Evolutionary conservation across 1,284 basidiomycete genomes (phyloP).

Genomic region (Entoloma clypeatum): DNA sequence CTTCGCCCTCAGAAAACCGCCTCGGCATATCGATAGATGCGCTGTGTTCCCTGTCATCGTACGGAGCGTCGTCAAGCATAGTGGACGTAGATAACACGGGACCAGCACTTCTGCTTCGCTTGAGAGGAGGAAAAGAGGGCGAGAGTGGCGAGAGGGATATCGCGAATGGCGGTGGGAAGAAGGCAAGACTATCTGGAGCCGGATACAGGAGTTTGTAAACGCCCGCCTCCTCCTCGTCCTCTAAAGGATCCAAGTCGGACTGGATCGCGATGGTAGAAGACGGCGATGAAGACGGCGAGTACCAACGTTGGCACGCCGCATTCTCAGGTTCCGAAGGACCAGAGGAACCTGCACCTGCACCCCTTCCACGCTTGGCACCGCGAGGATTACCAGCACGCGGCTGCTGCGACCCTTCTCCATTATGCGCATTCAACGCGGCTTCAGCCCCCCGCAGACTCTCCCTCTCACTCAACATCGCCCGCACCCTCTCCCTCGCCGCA

Average conservation of each 20-base stretch:
- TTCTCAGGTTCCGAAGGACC: too few relatives aligned
- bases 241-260: too few relatives aligned
- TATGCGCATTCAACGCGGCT: neutral
- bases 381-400: too few relatives aligned
- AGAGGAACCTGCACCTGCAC: neutral
- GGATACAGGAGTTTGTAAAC: neutral
- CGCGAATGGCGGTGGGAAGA: neutral
- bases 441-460: constrained; percentile 3
- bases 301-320: neutral
- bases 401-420: neutral
- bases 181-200: constrained; percentile 3
- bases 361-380: constrained; percentile 5
- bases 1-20: neutral
- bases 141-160: neutral
- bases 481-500: constrained; percentile 23
- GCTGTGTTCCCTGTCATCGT: constrained; percentile 1
- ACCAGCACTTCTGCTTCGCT: constrained; percentile 6
- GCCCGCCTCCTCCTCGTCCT: neutral
- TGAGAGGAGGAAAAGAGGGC: neutral
- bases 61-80: neutral
- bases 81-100: neutral
- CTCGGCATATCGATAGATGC: neutral
- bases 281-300: constrained; percentile 4
- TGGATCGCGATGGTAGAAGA: neutral
- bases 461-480: constrained; percentile 21